Evolutionary conservation across 1,139 yeast species (phyloP).

Genomic region (Pneumocystis oryctolagi): DNA sequence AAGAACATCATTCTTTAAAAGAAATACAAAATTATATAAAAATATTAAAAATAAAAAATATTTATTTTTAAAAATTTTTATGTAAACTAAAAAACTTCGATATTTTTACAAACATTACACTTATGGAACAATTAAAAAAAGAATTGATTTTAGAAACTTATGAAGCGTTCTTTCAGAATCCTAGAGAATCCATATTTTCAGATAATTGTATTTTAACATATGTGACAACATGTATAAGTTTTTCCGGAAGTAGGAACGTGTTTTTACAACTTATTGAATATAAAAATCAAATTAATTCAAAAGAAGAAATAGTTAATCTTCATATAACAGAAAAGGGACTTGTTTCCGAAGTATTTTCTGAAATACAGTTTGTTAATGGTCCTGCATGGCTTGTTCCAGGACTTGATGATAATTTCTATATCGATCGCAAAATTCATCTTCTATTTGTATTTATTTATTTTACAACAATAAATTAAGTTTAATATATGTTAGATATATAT

Average conservation of each 20-base stretch:
- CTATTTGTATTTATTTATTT: constrained; percentile 11
- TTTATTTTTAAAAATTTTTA: too few species aligned
- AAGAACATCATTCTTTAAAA: too few species aligned
- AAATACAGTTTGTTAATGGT: constrained; percentile 19
- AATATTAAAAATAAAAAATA: too few species aligned
- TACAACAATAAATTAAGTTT: background rate
- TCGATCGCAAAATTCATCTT: constrained; percentile 19
- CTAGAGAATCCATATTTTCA: background rate
- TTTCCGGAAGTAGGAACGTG: background rate
- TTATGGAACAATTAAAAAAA: background rate
- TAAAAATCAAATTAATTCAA: background rate
- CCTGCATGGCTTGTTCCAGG: constrained; percentile 21
- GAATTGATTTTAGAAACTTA: background rate
- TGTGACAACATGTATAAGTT: background rate
- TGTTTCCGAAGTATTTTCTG: constrained; percentile 19
- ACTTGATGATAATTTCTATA: constrained; percentile 19
- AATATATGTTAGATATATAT: constrained; percentile 15
- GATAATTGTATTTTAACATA: background rate
- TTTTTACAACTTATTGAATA: background rate
- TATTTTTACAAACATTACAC: too few species aligned
- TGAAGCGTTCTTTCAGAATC: background rate
- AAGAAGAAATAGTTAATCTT: constrained; percentile 15
- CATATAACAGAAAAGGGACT: constrained; percentile 16
- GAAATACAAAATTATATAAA: too few species aligned
- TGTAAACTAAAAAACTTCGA: too few species aligned